These are phyloP conservation scores for Euphorbia lathyris DNA, from an alignment of 345 rosid species.

Conservation along the genomic window DNA sequence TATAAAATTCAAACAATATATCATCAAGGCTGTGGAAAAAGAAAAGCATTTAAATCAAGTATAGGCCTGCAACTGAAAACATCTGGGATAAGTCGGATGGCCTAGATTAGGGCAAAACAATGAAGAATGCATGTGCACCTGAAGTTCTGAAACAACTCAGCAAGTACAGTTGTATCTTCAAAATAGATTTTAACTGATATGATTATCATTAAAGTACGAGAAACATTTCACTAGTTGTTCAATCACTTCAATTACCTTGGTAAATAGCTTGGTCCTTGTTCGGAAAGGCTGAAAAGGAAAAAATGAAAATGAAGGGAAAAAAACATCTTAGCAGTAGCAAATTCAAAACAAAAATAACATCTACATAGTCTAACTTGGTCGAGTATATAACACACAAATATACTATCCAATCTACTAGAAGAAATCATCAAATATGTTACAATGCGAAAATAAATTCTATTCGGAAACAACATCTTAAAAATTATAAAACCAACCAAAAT, in stretches of 20 bases:
- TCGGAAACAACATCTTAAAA: no score
- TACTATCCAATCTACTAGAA: not conserved
- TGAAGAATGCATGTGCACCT: not conserved
- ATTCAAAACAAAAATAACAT: slow-evolving; percentile 4
- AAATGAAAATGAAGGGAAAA: not conserved
- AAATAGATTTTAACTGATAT: slow-evolving; percentile 5
- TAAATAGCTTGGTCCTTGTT: slow-evolving; percentile 71
- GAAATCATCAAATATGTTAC: not conserved
- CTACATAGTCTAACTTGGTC: not conserved
- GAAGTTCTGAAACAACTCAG: not conserved
- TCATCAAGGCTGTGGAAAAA: not conserved
- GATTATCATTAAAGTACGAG: not conserved
- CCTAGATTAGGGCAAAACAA: not conserved
- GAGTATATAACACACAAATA: not conserved
- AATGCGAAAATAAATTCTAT: not conserved
- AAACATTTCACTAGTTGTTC: not conserved
- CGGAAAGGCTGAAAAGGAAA: slow-evolving; percentile 69
- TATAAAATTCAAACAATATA: not conserved
- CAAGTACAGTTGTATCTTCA: not conserved
- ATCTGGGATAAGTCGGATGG: not conserved
- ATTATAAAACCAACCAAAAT: no score
- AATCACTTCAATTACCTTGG: slow-evolving; percentile 47
- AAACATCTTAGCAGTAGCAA: not conserved
- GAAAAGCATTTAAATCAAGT: not conserved
- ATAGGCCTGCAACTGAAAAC: not conserved